Evolutionary conservation across 164 flowering plant genomes (phyloP).

Genomic region (Akebia trifoliata): DNA sequence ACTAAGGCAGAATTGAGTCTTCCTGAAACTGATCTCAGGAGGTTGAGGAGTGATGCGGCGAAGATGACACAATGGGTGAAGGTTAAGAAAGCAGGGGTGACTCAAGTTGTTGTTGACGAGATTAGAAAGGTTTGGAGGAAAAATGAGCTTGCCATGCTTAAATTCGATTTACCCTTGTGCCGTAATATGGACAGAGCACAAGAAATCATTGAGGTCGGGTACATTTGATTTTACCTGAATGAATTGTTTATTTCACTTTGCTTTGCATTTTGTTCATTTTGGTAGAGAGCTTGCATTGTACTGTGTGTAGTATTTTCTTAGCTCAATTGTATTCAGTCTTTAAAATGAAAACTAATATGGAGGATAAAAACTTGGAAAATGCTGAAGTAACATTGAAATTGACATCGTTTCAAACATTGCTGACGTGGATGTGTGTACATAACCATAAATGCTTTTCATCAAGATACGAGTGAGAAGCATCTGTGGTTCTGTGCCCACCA

Average conservation of each 20-base stretch:
- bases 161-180: conserved; percentile 72
- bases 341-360: no score
- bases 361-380: no score
- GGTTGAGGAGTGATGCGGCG: conserved; percentile 61
- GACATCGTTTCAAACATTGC: no score
- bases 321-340: no score
- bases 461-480: no score
- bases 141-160: conserved; percentile 76
- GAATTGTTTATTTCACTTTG: neutral
- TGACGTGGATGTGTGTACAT: no score
- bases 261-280: neutral
- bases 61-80: conserved; percentile 76
- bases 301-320: no score
- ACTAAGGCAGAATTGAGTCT: conserved; percentile 58
- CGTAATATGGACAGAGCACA: conserved; percentile 86
- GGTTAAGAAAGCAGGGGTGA: conserved; percentile 85
- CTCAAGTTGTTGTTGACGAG: conserved; percentile 58
- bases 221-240: neutral
- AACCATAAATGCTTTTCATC: no score
- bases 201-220: conserved; percentile 79
- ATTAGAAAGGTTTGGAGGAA: conserved; percentile 53
- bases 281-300: no score
- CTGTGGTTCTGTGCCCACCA: no score
- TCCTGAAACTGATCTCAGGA: conserved; percentile 43
- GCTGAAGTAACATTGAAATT: no score